Percentiles rank a stretch among this genome's conserved stretches.
Evolutionary conservation across 495 filamentous ascomycete species (phyloP).

Genomic region (Gamarada debralockiae): DNA sequence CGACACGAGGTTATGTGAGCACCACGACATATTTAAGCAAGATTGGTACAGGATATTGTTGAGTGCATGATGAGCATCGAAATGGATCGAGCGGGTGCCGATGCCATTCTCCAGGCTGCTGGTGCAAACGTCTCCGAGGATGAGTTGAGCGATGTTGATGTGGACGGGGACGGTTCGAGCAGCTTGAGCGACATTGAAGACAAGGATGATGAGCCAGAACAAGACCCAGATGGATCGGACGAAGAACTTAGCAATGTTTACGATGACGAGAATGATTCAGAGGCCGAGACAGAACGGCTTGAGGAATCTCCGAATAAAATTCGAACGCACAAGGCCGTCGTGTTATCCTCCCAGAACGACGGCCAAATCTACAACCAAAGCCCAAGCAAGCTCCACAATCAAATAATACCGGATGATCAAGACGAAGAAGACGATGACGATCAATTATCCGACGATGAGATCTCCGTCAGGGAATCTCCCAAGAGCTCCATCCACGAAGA

Average conservation of each 20-base stretch:
- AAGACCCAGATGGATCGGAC: slow-evolving; percentile 47
- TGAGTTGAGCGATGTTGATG: slow-evolving; percentile 28
- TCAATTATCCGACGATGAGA: slow-evolving; percentile 40
- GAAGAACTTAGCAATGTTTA: slow-evolving; percentile 43
- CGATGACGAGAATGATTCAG: slow-evolving; percentile 77
- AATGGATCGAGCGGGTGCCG: slow-evolving; percentile 21
- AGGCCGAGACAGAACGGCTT: slow-evolving; percentile 94
- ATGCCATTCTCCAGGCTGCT: slow-evolving; percentile 25
- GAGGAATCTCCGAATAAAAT: slow-evolving; percentile 84
- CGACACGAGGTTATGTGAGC: slow-evolving; percentile 24
- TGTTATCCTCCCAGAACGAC: slow-evolving; percentile 42
- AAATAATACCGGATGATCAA: slow-evolving; percentile 33
- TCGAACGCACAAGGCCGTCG: slow-evolving; percentile 56
- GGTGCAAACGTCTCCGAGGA: slow-evolving; percentile 25
- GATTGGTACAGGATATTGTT: slow-evolving; percentile 16
- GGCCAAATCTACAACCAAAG: slow-evolving; percentile 49
- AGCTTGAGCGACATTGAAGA: slow-evolving; percentile 95
- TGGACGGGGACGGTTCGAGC: slow-evolving; percentile 38
- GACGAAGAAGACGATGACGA: slow-evolving; percentile 35
- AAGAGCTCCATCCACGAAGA: slow-evolving; percentile 35
- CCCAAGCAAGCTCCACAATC: slow-evolving; percentile 62
- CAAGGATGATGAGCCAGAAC: slow-evolving; percentile 45
- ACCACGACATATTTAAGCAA: slow-evolving; percentile 15
- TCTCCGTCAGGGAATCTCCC: slow-evolving; percentile 29
- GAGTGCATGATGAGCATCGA: slow-evolving; percentile 21